These are phyloP conservation scores for Sarcomyxa edulis DNA, from an alignment of 768 basidiomycete genomes.

Conservation along the genomic window DNA sequence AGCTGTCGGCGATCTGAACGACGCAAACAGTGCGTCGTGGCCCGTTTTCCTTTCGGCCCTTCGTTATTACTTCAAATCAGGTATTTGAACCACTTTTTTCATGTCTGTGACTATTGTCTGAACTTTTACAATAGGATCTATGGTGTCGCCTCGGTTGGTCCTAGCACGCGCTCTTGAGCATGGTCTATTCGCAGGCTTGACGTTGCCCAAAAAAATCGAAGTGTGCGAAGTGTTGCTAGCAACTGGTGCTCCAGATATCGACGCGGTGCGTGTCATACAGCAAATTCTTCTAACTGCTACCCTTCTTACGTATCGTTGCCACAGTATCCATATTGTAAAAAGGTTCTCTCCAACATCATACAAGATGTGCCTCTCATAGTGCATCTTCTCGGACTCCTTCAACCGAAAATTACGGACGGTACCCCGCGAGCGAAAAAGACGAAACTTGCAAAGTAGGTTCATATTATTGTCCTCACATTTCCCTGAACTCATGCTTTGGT, in stretches of 20 bases:
- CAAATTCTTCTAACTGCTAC: not conserved
- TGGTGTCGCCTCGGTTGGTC: slow-evolving; percentile 30
- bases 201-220: slow-evolving; percentile 45
- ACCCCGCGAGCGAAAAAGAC: slow-evolving; percentile 55
- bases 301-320: slow-evolving; percentile 4
- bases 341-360: slow-evolving; percentile 42
- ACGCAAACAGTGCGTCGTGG: slow-evolving; percentile 43
- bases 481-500: too few relatives aligned
- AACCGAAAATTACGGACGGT: slow-evolving; percentile 35
- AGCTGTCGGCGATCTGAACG: slow-evolving; percentile 38
- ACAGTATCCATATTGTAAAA: slow-evolving; percentile 43
- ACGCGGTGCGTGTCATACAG: slow-evolving; percentile 34
- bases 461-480: too few relatives aligned
- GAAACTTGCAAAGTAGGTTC: slow-evolving; percentile 50
- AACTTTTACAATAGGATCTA: slow-evolving; percentile 30
- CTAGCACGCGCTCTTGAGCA: slow-evolving; percentile 42
- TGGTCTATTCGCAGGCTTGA: slow-evolving; percentile 53
- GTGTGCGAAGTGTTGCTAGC: slow-evolving; percentile 55
- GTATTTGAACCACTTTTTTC: slow-evolving; percentile 24
- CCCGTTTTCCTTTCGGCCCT: slow-evolving; percentile 38
- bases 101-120: not conserved
- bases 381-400: slow-evolving; percentile 44
- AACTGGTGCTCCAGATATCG: slow-evolving; percentile 38
- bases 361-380: slow-evolving; percentile 47
- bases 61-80: slow-evolving; percentile 37